Base-by-base conservation (phyloP, 441 rosid species). In the Erodium texanum region DNA sequence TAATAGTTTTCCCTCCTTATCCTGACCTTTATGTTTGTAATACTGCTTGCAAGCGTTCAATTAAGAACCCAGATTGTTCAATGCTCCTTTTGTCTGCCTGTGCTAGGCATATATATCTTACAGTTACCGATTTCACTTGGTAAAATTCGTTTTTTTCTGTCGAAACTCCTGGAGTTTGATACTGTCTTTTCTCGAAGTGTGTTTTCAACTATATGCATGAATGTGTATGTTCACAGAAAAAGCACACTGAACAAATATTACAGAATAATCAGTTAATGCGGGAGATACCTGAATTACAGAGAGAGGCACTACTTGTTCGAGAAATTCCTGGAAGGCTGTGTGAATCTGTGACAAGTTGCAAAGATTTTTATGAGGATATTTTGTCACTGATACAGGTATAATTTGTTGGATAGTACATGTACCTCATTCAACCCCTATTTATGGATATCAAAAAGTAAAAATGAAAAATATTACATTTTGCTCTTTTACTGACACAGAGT, bases 221-320 rank as follows among this genome's bases (percentile, higher is more conserved):
- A 36, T 50, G 58, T 27, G 29, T 19, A 18, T 54, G 14, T 62
- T 69, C 32, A 27, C 87, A 93, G 98, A 80, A 75, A 68, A 86
- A 83, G 76, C 76, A 82, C 75, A 72, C 68, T 9, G 91, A 87
- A 72, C 90, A 87, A 68, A 70, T 80, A 66, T 71, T 63, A 45
- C 18, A 83, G 72, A 89, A 86, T 73, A 78, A 74, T 32, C 79
- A 73, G 78, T 70, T 90, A 71, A 78, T 68, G 75, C 81, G 74
- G 74, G 90, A 90, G 85, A 70, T 87, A 64, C 76, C 86, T 69
- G 79, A 84, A 78, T 86, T 87, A 68, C 85, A 79, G 79, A 82
- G 80, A 76, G 83, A 90, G 82, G 76, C 69, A 65, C 65, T 68
- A 32, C 50, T 45, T 14, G 22, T 74, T 66, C 75, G 32, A 78